phyloP scores from a whole-genome alignment of 257 asterid species.

The Ehretia macrophylla region DNA sequence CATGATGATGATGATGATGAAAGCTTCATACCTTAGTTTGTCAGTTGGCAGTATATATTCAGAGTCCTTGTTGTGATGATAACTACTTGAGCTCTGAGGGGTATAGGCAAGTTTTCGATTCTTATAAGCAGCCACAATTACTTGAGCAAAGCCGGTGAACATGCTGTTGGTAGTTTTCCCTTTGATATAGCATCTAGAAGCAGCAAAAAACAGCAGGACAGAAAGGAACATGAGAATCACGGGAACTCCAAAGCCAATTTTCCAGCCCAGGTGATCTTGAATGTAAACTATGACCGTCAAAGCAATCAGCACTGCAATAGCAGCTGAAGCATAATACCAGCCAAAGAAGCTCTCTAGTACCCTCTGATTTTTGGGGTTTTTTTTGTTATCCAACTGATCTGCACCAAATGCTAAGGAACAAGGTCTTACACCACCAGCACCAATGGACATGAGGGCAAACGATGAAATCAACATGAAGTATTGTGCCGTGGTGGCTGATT shows the following conservation, averaged over 20 bases:
- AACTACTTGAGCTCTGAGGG: conserved; percentile 12
- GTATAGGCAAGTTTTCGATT: conserved; percentile 34
- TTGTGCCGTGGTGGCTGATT: conserved; percentile 40
- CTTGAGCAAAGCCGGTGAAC: conserved; percentile 46
- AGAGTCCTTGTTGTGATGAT: conserved; percentile 38
- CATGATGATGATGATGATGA: neutral
- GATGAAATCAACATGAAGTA: conserved; percentile 33
- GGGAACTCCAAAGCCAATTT: conserved; percentile 62
- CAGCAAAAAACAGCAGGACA: conserved; percentile 38
- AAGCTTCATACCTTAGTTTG: conserved; percentile 41
- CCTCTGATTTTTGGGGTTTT: conserved; percentile 8
- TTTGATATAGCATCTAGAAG: conserved; percentile 47
- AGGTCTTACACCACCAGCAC: conserved; percentile 63
- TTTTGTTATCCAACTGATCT: conserved; percentile 44
- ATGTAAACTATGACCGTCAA: conserved; percentile 56
- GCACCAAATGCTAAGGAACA: conserved; percentile 70
- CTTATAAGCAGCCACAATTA: conserved; percentile 47
- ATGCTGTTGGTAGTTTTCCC: conserved; percentile 39
- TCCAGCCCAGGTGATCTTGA: conserved; percentile 77
- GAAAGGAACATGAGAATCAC: conserved; percentile 38
- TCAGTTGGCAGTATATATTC: conserved; percentile 35
- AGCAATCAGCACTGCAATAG: conserved; percentile 39
- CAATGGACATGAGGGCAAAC: conserved; percentile 58
- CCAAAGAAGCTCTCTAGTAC: conserved; percentile 41
- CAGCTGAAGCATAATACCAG: conserved; percentile 60